phyloP scores from a whole-genome alignment of 2,329 filamentous ascomycete genomes.

The Cyanodermella asteris region DNA sequence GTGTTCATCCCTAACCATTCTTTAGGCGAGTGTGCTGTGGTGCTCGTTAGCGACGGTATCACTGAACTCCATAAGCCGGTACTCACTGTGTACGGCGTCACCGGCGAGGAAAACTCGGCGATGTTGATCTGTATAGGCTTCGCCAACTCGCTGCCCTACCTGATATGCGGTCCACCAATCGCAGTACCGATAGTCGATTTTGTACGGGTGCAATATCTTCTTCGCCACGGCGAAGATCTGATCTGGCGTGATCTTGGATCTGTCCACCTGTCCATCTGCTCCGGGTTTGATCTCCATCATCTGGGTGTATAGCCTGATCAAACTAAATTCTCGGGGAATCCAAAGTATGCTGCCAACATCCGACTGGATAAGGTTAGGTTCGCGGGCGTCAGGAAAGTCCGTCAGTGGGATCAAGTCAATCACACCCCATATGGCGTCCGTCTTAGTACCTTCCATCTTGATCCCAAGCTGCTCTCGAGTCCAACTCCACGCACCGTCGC shows the following conservation, averaged over 20 bases:
- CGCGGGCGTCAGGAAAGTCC: conserved; percentile 39
- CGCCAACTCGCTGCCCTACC: conserved; percentile 32
- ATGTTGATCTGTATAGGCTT: conserved; percentile 30
- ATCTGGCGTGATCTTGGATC: conserved; percentile 40
- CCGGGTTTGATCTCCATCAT: conserved; percentile 22
- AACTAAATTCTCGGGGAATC: conserved; percentile 39
- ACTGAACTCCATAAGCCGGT: too few relatives aligned
- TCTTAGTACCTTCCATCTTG: conserved; percentile 31
- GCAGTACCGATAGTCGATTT: conserved; percentile 38
- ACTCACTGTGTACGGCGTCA: conserved; percentile 40
- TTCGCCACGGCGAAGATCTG: conserved; percentile 40
- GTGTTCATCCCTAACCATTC: conserved; percentile 54
- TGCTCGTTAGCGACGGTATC: too few relatives aligned
- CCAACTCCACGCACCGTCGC: conserved; percentile 48
- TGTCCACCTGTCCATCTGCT: conserved; percentile 35
- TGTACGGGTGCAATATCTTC: conserved; percentile 45
- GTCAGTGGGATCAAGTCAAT: conserved; percentile 30
- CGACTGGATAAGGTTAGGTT: conserved; percentile 35
- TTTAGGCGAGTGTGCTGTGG: conserved; percentile 37
- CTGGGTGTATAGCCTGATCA: conserved; percentile 45
- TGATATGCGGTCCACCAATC: conserved; percentile 50
- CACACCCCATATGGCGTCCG: conserved; percentile 24
- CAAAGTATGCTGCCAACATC: conserved; percentile 39
- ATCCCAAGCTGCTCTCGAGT: conserved; percentile 35
- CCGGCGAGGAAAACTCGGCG: conserved; percentile 47